Evolutionary conservation across 768 basidiomycete genomes (phyloP).

Genomic region (Auricularia sp.): DNA sequence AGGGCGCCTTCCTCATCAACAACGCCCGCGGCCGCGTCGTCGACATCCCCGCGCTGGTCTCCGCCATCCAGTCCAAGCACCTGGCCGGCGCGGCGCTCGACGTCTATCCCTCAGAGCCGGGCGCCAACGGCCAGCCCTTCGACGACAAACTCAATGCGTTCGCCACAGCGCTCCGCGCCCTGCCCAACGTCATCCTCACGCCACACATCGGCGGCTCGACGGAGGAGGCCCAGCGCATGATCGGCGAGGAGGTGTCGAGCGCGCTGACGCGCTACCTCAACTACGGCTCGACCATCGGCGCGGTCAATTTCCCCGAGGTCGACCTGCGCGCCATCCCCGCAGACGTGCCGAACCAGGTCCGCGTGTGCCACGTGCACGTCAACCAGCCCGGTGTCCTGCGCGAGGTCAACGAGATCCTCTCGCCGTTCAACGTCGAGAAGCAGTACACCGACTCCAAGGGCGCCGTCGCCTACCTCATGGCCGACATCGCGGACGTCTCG

Average conservation of each 20-base stretch:
- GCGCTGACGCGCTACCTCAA: conserved; percentile 83
- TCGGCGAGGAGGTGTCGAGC: conserved; percentile 86
- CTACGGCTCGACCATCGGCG: conserved; percentile 81
- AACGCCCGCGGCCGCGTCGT: conserved; percentile 94
- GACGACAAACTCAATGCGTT: conserved; percentile 83
- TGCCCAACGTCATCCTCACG: conserved; percentile 91
- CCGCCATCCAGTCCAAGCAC: conserved; percentile 72
- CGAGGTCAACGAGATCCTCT: conserved; percentile 87
- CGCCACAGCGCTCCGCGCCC: conserved; percentile 58
- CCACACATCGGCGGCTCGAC: conserved; percentile 99
- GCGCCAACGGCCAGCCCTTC: conserved; percentile 81
- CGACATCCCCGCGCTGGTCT: conserved; percentile 84
- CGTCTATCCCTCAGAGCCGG: conserved; percentile 91
- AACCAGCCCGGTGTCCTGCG: conserved; percentile 94
- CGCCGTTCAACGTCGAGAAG: conserved; percentile 96
- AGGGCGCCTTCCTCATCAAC: conserved; percentile 92
- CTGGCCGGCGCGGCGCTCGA: conserved; percentile 88
- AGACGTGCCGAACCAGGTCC: conserved; percentile 70
- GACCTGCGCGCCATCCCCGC: conserved; percentile 85
- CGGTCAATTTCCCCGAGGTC: conserved; percentile 99
- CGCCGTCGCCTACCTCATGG: conserved; percentile 90
- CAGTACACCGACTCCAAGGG: conserved; percentile 98
- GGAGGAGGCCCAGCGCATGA: conserved; percentile 96
- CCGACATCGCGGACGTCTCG: conserved; percentile 89
- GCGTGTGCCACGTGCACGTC: conserved; percentile 90